Percentiles rank a stretch among this genome's conserved stretches.
Evolutionary conservation across 2,329 filamentous ascomycete genomes (phyloP).

Genomic region (Alternaria dauci): DNA sequence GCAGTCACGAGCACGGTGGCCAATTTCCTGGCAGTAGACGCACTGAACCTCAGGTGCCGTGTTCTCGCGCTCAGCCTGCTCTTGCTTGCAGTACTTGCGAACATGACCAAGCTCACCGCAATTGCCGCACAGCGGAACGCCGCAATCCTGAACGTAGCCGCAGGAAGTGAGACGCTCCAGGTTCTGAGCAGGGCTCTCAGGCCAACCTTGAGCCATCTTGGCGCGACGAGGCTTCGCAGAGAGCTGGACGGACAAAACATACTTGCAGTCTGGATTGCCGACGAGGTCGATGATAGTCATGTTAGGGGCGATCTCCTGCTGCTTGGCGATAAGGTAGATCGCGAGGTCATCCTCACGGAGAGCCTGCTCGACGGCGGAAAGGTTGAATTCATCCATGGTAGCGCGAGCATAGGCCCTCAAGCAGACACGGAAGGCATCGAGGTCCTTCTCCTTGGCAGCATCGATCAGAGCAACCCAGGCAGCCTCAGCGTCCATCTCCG

Average conservation of each 20-base stretch:
- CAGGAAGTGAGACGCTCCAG: slow-evolving; percentile 70
- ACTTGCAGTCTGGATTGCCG: slow-evolving; percentile 69
- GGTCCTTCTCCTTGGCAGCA: slow-evolving; percentile 59
- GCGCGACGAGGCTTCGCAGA: slow-evolving; percentile 62
- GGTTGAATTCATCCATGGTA: slow-evolving; percentile 45
- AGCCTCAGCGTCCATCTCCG: slow-evolving; percentile 58
- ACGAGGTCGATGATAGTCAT: slow-evolving; percentile 63
- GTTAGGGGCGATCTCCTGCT: slow-evolving; percentile 54
- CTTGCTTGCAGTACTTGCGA: slow-evolving; percentile 66
- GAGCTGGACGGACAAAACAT: slow-evolving; percentile 69
- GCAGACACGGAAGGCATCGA: slow-evolving; percentile 58
- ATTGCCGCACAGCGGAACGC: slow-evolving; percentile 68
- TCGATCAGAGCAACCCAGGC: slow-evolving; percentile 61
- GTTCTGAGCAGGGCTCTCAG: slow-evolving; percentile 66
- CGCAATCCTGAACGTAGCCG: slow-evolving; percentile 68
- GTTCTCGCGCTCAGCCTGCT: slow-evolving; percentile 59
- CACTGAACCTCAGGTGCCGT: slow-evolving; percentile 63
- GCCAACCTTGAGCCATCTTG: slow-evolving; percentile 67
- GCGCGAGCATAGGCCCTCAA: slow-evolving; percentile 62
- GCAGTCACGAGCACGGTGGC: slow-evolving; percentile 75
- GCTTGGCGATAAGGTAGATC: slow-evolving; percentile 62
- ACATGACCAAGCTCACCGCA: slow-evolving; percentile 72
- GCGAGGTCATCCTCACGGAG: slow-evolving; percentile 59
- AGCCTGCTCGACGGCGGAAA: slow-evolving; percentile 60
- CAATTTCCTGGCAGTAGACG: slow-evolving; percentile 69